These are phyloP conservation scores for Diaporthe nobilis DNA, from an alignment of 2,329 filamentous ascomycete species.

Conservation along the genomic window DNA sequence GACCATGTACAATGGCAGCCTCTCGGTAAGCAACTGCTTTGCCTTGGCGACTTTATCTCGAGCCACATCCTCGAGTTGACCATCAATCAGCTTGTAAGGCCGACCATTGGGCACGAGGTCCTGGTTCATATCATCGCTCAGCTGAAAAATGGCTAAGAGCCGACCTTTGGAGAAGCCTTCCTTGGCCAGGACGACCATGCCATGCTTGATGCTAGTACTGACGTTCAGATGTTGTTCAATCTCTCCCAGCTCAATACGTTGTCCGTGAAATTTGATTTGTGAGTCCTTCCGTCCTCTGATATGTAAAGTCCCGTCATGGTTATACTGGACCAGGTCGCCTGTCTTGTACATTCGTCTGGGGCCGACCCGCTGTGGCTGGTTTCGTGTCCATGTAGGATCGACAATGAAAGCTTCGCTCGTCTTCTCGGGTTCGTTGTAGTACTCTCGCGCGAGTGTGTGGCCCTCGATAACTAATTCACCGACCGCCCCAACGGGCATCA, in stretches of 20 bases:
- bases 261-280: conserved; percentile 66
- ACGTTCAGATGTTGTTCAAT: conserved; percentile 49
- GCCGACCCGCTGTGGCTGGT: neutral
- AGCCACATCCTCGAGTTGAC: neutral
- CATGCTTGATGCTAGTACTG: neutral
- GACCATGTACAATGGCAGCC: neutral
- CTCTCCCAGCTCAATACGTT: conserved; percentile 60
- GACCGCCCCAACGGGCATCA: conserved; percentile 46
- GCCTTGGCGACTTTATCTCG: neutral
- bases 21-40: neutral
- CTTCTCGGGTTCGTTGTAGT: conserved; percentile 39
- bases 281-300: conserved; percentile 61
- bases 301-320: conserved; percentile 49
- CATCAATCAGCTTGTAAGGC: neutral
- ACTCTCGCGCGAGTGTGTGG: conserved; percentile 55
- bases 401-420: conserved; percentile 39
- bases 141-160: conserved; percentile 4
- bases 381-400: neutral
- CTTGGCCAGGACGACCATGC: conserved; percentile 14
- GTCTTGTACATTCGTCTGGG: conserved; percentile 50
- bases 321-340: conserved; percentile 52
- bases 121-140: neutral
- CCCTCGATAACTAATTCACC: conserved; percentile 54
- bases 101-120: conserved; percentile 3
- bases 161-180: conserved; percentile 6